Percentiles rank a stretch among this genome's conserved stretches.
Conservation (phyloP, 2,329 filamentous ascomycete species). For the Colletotrichum destructivum region DNA sequence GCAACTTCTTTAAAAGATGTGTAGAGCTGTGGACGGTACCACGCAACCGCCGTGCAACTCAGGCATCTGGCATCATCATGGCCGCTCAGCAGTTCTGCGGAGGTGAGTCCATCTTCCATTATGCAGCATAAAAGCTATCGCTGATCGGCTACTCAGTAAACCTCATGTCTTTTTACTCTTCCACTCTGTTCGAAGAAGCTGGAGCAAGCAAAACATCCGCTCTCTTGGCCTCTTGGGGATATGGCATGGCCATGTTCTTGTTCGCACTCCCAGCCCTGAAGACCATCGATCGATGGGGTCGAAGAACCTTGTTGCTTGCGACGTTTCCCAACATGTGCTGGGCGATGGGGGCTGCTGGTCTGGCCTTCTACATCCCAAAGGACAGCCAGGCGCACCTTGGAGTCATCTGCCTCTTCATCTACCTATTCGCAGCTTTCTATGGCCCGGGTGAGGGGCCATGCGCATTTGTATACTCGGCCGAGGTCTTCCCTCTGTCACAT, state of each 20-base stretch:
- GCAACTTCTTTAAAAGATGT: constrained; percentile 64
- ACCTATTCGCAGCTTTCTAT: constrained; percentile 77
- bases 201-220: constrained; percentile 55
- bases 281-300: constrained; percentile 78
- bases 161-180: constrained; percentile 65
- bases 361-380: constrained; percentile 54
- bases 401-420: constrained; percentile 72
- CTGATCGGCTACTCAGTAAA: constrained; percentile 51
- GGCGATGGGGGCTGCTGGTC: constrained; percentile 64
- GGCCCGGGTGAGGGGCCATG: constrained; percentile 73
- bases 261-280: constrained; percentile 77
- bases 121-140: background rate
- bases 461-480: constrained; percentile 73
- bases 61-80: constrained; percentile 79
- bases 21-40: constrained; percentile 72
- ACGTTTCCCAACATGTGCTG: constrained; percentile 79
- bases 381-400: constrained; percentile 61
- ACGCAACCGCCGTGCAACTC: constrained; percentile 72
- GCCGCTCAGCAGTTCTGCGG: constrained; percentile 75
- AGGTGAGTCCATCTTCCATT: constrained; percentile 47
- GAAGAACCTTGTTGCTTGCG: constrained; percentile 72
- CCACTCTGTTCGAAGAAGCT: constrained; percentile 62
- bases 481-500: constrained; percentile 76
- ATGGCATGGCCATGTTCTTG: constrained; percentile 70
- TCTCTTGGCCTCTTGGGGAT: constrained; percentile 68